Evolutionary conservation across 164 flowering plant genomes (phyloP).

Genomic region (Stephania yunnanensis): DNA sequence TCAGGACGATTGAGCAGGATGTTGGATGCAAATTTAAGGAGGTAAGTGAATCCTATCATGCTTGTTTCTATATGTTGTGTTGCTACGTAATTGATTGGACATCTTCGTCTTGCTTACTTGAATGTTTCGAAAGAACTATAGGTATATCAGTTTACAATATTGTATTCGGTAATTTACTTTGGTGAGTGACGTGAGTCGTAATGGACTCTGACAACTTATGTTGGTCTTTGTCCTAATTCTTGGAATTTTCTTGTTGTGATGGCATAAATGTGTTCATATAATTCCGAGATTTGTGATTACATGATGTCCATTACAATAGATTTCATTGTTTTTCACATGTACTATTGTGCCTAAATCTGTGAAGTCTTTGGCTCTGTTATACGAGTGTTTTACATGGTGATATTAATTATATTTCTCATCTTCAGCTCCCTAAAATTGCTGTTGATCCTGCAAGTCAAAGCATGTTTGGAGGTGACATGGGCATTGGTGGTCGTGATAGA

Average conservation of each 20-base stretch:
- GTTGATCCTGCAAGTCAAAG: conserved; percentile 33
- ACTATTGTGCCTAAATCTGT: neutral
- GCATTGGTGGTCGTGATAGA: conserved; percentile 24
- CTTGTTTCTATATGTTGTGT: neutral
- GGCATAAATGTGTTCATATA: neutral
- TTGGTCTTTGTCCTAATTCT: neutral
- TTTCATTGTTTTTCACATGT: neutral
- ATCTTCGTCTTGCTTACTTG: too few species aligned
- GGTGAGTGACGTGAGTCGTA: too few species aligned
- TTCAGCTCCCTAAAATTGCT: conserved; percentile 65
- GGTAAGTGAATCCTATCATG: conserved; percentile 29
- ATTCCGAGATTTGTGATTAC: neutral
- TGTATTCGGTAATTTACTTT: neutral
- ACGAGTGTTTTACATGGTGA: neutral
- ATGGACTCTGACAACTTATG: neutral
- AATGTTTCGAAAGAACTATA: neutral
- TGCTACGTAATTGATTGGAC: neutral
- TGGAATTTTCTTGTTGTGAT: neutral
- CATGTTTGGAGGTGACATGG: conserved; percentile 34
- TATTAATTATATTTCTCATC: neutral
- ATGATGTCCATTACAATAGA: neutral
- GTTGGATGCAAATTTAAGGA: conserved; percentile 67
- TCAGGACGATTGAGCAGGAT: conserved; percentile 59
- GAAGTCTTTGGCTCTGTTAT: neutral
- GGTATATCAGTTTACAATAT: neutral